A percentile compares a stretch with the other conserved stretches of the same genome.
Conservation (phyloP, 352 stramenopile genomes). For the Globisporangium echinulatum region DNA sequence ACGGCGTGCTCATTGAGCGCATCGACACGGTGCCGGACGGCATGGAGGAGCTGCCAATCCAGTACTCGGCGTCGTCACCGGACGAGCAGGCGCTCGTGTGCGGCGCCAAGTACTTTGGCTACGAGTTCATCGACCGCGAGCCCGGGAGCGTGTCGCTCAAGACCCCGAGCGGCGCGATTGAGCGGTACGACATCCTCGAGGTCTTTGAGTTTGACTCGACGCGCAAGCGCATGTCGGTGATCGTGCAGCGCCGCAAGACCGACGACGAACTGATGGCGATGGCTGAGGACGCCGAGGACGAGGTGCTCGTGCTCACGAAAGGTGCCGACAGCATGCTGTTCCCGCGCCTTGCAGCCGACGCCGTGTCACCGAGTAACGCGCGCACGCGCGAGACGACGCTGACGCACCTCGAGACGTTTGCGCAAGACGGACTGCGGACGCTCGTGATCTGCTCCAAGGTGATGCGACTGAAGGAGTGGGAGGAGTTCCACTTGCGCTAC, state of each 20-base stretch:
- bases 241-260: conserved; percentile 66
- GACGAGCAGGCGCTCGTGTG: conserved; percentile 83
- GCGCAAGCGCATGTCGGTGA: conserved; percentile 82
- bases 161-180: conserved; percentile 43
- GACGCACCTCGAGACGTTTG: conserved; percentile 76
- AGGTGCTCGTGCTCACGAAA: conserved; percentile 74
- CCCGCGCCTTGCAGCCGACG: conserved; percentile 39
- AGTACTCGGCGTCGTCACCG: conserved; percentile 88
- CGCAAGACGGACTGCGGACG: conserved; percentile 82
- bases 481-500: conserved; percentile 64
- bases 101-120: conserved; percentile 84
- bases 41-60: conserved; percentile 34
- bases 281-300: conserved; percentile 60
- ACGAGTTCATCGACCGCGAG: conserved; percentile 69
- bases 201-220: conserved; percentile 93
- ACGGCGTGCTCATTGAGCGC: conserved; percentile 96
- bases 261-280: conserved; percentile 68
- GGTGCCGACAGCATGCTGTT: conserved; percentile 85
- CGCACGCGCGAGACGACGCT: conserved; percentile 39
- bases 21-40: conserved; percentile 50
- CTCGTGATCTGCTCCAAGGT: conserved; percentile 75
- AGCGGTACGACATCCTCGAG: conserved; percentile 87
- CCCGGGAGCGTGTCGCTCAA: conserved; percentile 64
- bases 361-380: conserved; percentile 30
- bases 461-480: conserved; percentile 50